These are phyloP conservation scores for Penicillium sp. DNA, from an alignment of 2,329 filamentous ascomycete species.

Conservation along the genomic window DNA sequence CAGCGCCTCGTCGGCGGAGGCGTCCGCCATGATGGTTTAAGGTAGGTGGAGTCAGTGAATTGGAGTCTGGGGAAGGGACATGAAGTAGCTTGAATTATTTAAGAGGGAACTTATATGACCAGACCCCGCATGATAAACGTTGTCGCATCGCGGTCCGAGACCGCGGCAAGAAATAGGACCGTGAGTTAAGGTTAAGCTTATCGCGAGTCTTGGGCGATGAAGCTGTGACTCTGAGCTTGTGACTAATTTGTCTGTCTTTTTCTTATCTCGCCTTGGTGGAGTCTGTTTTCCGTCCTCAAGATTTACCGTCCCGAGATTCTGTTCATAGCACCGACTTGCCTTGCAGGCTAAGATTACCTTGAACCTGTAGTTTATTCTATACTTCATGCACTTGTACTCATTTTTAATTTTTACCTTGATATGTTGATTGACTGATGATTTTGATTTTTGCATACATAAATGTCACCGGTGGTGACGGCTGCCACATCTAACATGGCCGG, in stretches of 20 bases:
- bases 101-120: background rate
- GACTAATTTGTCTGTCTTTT: background rate
- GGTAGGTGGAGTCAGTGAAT: slow-evolving; percentile 1
- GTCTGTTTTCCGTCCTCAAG: background rate
- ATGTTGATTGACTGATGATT: background rate
- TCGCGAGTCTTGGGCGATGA: slow-evolving; percentile 1
- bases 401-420: background rate
- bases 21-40: slow-evolving; percentile 25
- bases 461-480: slow-evolving; percentile 34
- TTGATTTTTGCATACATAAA: slow-evolving; percentile 15
- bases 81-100: slow-evolving; percentile 1
- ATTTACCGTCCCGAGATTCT: no score
- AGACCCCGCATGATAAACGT: slow-evolving; percentile 21
- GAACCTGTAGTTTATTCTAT: background rate
- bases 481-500: slow-evolving; percentile 27
- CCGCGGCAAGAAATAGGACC: slow-evolving; percentile 13
- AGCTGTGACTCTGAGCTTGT: background rate
- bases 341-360: background rate
- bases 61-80: background rate
- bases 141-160: slow-evolving; percentile 21
- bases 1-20: slow-evolving; percentile 55
- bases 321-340: background rate
- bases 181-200: slow-evolving; percentile 3
- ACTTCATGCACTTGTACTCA: background rate
- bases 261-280: background rate